Evolutionary conservation across 768 basidiomycete species (phyloP), one percentile per base, ranked within the genome.

Genomic region (Macrolepiota dolichaula): DNA sequence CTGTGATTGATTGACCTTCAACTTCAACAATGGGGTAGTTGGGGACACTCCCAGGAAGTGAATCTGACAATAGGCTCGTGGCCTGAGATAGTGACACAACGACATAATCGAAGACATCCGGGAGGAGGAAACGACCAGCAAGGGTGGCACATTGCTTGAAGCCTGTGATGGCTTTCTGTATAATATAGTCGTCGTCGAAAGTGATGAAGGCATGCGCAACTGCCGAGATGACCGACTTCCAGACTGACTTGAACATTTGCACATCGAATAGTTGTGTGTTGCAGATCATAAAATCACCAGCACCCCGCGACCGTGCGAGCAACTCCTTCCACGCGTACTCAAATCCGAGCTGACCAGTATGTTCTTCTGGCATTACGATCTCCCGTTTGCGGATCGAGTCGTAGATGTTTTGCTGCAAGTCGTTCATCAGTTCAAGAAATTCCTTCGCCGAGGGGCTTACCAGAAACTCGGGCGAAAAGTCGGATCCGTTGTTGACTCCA

Each of bases 241-340:
- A 99, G 11, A 91, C 84, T n/a, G 87, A 75, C 69, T 85, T 89
- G 82, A 99, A 99, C 88, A 99, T 96, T 62, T 92, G 88, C 27
- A 86, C 77, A 74, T 99, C 97, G 70, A 97, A 97, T 1, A 81
- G 71, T 25, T 86, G 70, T 0, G 94, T 85, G 63, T 94, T 91
- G 78, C 89, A 93, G 54, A 87, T 82, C 74, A 96, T 83, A 72
- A 87, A 80, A 36, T 84, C 77, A 50, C 87, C 93, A 62, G 93
- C 85, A 70, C 86, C 87, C 59, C 87, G 82, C 49, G 95, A 86
- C 35, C 97, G 85, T 35, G 87, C 74, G 38, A 98, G 81, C 10
- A 99, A 79, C 66, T 98, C 95, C 71, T 97, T 98, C 97, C 97
- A 99, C 17, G 97, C 96, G 71, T 96, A 97, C 67, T 98, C 97